Percentiles rank a stretch among this genome's conserved stretches.
phyloP scores from a whole-genome alignment of 1,284 basidiomycete species.

The Sporisorium exsertum region DNA sequence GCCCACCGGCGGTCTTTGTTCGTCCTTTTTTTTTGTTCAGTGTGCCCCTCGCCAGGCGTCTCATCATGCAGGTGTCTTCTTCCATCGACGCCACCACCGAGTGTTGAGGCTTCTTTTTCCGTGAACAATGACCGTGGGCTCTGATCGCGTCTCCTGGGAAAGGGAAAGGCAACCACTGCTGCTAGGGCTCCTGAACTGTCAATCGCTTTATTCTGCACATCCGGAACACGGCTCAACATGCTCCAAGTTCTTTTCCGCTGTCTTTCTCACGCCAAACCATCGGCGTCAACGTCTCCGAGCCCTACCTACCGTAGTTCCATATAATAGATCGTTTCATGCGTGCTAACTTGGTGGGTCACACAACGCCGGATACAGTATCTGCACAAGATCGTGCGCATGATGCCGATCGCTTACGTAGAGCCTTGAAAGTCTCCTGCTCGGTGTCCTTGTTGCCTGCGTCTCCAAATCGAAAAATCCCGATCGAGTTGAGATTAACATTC shows the following conservation, averaged over 20 bases:
- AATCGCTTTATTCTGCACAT: not conserved
- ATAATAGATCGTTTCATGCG: not conserved
- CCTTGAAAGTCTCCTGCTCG: not conserved
- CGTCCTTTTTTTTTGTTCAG: not conserved
- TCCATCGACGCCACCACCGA: not conserved
- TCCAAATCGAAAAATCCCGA: not conserved
- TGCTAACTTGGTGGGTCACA: not conserved
- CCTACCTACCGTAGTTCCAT: not conserved
- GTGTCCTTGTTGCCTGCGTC: too few relatives aligned
- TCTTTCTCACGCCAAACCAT: not conserved
- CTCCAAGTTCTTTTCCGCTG: not conserved
- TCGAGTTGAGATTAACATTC: not conserved
- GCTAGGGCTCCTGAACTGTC: too few relatives aligned
- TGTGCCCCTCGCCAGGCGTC: too few relatives aligned
- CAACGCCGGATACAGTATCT: not conserved
- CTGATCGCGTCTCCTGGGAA: not conserved
- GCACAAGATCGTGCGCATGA: not conserved
- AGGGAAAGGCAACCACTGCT: not conserved
- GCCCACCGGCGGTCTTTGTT: not conserved
- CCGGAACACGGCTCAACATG: not conserved
- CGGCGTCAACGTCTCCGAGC: not conserved
- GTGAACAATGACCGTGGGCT: not conserved
- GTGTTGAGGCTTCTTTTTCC: too few relatives aligned
- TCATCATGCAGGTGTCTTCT: not conserved
- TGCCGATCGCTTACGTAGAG: not conserved